Evolutionary conservation across 2,329 filamentous ascomycete species (phyloP).

Genomic region (Epicoccum nigrum): DNA sequence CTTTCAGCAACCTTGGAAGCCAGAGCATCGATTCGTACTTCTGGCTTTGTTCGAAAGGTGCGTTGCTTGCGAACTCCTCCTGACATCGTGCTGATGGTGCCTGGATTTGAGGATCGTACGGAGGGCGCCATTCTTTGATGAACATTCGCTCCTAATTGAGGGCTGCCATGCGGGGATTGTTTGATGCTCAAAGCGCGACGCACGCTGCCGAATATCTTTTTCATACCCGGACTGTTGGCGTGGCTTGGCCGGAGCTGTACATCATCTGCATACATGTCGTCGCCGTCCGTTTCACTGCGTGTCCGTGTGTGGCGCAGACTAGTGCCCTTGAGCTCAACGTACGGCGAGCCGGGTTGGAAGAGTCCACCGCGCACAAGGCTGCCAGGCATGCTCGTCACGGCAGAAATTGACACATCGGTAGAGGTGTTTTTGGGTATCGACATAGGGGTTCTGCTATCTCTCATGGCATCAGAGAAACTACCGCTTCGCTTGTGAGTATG

Average conservation of each 20-base stretch:
- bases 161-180: conserved; percentile 39
- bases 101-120: conserved; percentile 39
- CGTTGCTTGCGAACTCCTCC: conserved; percentile 43
- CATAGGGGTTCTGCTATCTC: conserved; percentile 67
- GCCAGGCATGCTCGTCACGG: conserved; percentile 73
- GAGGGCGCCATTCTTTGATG: conserved; percentile 33
- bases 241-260: conserved; percentile 30
- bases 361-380: conserved; percentile 87
- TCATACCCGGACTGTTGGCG: conserved; percentile 69
- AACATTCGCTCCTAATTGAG: conserved; percentile 26
- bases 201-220: conserved; percentile 83
- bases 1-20: conserved; percentile 79
- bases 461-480: conserved; percentile 83
- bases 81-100: conserved; percentile 29
- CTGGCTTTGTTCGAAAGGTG: conserved; percentile 40
- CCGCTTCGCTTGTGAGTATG: conserved; percentile 79
- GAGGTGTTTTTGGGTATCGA: conserved; percentile 54
- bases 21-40: conserved; percentile 78
- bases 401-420: conserved; percentile 54
- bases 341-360: conserved; percentile 80
- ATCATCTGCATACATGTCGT: conserved; percentile 33
- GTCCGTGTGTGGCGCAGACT: conserved; percentile 39
- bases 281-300: conserved; percentile 39
- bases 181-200: conserved; percentile 77
- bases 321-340: conserved; percentile 64